Evolutionary conservation across 768 basidiomycete species (phyloP).

Genomic region (Leucocoprinus leucothites): DNA sequence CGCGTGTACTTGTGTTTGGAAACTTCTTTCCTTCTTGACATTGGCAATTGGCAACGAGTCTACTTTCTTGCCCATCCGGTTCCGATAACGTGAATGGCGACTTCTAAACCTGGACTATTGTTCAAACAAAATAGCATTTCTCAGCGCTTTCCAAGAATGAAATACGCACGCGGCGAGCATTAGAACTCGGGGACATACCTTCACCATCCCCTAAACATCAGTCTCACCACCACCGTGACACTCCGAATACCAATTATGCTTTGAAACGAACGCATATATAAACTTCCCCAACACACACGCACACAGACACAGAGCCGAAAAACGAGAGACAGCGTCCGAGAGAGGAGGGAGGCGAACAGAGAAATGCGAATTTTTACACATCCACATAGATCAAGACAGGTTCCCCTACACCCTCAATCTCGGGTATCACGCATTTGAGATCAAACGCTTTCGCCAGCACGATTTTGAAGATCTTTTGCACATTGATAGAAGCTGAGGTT

Average conservation of each 20-base stretch:
- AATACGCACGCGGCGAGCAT: not conserved
- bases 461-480: constrained; percentile 99
- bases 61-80: too few species aligned
- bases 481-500: constrained; percentile 97
- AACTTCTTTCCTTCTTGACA: too few species aligned
- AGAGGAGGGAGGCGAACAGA: not conserved
- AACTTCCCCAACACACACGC: constrained; percentile 1
- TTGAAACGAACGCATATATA: not conserved
- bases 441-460: constrained; percentile 97
- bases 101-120: too few species aligned
- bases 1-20: too few species aligned
- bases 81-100: too few species aligned
- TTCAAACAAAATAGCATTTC: not conserved
- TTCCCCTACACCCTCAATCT: constrained; percentile 96
- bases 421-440: constrained; percentile 97
- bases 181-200: constrained; percentile 1
- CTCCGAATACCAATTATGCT: not conserved
- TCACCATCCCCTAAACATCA: not conserved
- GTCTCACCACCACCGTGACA: too few species aligned
- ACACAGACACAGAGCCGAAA: constrained; percentile 12
- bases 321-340: not conserved
- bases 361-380: constrained; percentile 36
- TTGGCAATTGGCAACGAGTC: too few species aligned
- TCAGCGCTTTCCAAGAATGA: not conserved
- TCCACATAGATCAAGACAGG: constrained; percentile 94